Conservation (phyloP, 2,329 filamentous ascomycete genomes). For the Colletotrichum chlorophyti region DNA sequence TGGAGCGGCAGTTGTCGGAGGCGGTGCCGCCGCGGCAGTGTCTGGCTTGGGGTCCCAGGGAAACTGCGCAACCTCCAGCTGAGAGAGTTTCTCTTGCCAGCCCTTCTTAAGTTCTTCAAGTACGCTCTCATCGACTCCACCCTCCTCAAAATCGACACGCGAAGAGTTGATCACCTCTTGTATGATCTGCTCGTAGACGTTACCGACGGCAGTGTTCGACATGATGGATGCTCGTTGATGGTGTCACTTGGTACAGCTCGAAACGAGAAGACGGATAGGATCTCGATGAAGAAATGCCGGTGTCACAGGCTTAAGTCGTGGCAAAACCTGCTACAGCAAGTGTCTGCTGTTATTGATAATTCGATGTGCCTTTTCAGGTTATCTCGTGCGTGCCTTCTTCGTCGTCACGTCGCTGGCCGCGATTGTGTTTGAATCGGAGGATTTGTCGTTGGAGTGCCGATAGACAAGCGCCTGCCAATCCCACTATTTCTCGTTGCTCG, state of each 20-base stretch:
- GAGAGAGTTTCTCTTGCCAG: slow-evolving; percentile 92
- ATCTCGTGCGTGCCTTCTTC: no score
- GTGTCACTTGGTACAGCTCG: neutral
- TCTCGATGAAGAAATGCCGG: neutral
- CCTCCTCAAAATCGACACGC: slow-evolving; percentile 95
- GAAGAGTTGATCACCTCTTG: slow-evolving; percentile 91
- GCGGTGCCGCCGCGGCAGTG: slow-evolving; percentile 48
- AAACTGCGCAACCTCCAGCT: slow-evolving; percentile 84
- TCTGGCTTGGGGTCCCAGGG: slow-evolving; percentile 85
- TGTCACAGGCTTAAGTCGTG: no score
- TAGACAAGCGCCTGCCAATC: slow-evolving; percentile 8
- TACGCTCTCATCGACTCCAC: slow-evolving; percentile 86
- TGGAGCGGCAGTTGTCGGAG: slow-evolving; percentile 33
- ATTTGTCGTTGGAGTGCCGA: neutral
- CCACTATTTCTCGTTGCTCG: slow-evolving; percentile 22
- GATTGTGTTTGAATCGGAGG: neutral
- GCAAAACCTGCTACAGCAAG: neutral
- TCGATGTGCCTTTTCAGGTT: no score
- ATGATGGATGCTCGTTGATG: slow-evolving; percentile 45
- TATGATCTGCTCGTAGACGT: slow-evolving; percentile 80
- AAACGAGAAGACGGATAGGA: neutral
- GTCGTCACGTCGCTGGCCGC: neutral
- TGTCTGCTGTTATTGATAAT: no score
- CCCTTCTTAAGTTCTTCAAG: slow-evolving; percentile 84
- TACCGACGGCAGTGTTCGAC: slow-evolving; percentile 70